Base-by-base conservation (phyloP, 73 alveolate genomes). In the Effrenium voratum region DNA sequence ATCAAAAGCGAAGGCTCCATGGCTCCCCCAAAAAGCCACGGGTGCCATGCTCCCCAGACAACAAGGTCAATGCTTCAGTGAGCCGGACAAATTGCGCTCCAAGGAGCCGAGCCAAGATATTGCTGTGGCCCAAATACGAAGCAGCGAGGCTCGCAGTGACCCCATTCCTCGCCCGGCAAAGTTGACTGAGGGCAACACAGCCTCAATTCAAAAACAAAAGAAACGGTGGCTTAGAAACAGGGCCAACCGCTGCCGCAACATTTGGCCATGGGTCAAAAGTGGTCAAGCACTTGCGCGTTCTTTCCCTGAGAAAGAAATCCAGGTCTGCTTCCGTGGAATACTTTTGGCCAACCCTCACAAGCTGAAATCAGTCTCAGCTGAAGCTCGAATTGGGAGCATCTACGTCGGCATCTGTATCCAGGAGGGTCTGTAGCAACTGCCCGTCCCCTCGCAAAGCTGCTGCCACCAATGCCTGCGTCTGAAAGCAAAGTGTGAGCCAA, bases 111-210 rank as follows among this genome's bases (percentile, higher is more conserved):
- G 57, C 60, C 38, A 90, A 52, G 70, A 90, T 59, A 36, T 70
- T 59, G 46, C 13, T 12, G 77, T 90, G 82, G 55, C 88, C 97
- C 97, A 90, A 68, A 10, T 90, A 87, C 6, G 97, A 68, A 90
- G 97, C 97, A 38, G 83, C 97, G 36, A 90, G n/a, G 19, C 55
- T 50, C 32, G 97, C 57, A 70, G 73, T 90, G 59, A 90, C 97
- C 45, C 97, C 97, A 47, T 90, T 90, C 97, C 97, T 90, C 10
- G 34, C 26, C 77, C 63, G 63, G 63, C 63, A 52, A 8, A 52
- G 19, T 8, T 52, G 8, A 19, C 63, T 12, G 19, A 19, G 63
- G 63, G 63, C 63, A 52, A 52, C 8, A 52, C 63, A 8, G 8
- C 26, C 63, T n/a, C n/a, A n/a, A n/a, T n/a, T n/a, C n/a, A n/a